Evolutionary conservation across 1,284 basidiomycete species (phyloP), one percentile per base, ranked within the genome.

Genomic region (Puccinia triticina): DNA sequence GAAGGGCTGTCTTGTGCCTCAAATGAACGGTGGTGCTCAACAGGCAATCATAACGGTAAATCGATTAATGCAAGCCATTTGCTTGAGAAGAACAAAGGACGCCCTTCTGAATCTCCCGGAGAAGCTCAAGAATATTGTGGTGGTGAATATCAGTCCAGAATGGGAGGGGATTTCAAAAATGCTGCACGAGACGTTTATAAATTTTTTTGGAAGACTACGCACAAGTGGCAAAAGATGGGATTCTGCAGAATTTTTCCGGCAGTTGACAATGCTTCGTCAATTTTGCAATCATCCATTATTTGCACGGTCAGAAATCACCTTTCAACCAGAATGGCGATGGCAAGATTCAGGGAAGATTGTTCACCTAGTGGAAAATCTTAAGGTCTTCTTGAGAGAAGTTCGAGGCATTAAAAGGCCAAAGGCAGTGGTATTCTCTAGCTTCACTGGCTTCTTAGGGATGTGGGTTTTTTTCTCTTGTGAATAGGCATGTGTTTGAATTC

Each of bases 241-340:
- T 67, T 67, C 64, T 40, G 1, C 12, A 2, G 26, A 64, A n/a
- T 64, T 64, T 64, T 29, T 64, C n/a, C 12, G 26, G 34, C 59
- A 64, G 64, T 67, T 67, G 64, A 67, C 32, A 10, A 67, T 67
- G 64, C 64, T 67, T 34, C 32, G 64, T 40, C 29, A 67, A 67
- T 67, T 67, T 26, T 37, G 64, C 32, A 67, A 67, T 67, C 64
- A 67, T 67, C 64, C 64, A 40, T 67, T 67, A 18, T 67, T 34
- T 67, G 64, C 32, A 67, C 29, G 32, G 40, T 67, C 64, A 37
- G 64, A 67, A 34, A 67, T 67, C 7, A 1, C 7, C 29, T 11
- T 34, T 32, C 10, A 67, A 29, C 64, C 29, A n/a, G 32, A n/a
- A 40, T 67, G 64, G 64, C 10, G 18, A 67, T 67, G 64, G 64